phyloP scores from a whole-genome alignment of 2,329 filamentous ascomycete genomes.

The Fusarium praegraminearum region DNA sequence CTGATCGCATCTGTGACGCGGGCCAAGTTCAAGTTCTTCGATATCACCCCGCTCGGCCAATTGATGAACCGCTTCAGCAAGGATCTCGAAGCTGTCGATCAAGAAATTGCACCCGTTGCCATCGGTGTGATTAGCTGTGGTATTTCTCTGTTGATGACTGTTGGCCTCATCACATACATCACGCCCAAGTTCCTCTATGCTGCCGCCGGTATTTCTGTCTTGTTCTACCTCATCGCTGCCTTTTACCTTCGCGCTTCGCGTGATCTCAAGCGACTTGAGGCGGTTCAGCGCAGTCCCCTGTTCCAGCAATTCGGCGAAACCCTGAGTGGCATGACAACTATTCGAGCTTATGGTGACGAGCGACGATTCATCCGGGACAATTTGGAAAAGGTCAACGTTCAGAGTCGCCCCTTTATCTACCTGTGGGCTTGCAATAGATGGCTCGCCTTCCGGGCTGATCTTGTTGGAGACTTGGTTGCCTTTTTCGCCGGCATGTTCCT shows the following conservation, averaged over 20 bases:
- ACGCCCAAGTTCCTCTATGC: constrained; percentile 93
- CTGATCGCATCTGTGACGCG: constrained; percentile 84
- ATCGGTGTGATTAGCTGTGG: constrained; percentile 78
- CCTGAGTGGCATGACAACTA: constrained; percentile 92
- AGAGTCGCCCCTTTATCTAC: constrained; percentile 94
- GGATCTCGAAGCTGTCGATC: constrained; percentile 93
- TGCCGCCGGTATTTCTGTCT: constrained; percentile 81
- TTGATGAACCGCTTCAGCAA: constrained; percentile 99
- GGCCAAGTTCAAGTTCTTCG: constrained; percentile 97
- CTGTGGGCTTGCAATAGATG: constrained; percentile 97
- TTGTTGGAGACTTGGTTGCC: constrained; percentile 88
- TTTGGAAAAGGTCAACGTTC: constrained; percentile 85
- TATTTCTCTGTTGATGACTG: constrained; percentile 81
- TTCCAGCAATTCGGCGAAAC: constrained; percentile 99
- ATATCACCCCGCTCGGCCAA: constrained; percentile 93
- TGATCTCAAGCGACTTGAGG: constrained; percentile 94
- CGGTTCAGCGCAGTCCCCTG: constrained; percentile 90
- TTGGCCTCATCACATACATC: constrained; percentile 86
- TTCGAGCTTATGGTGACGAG: constrained; percentile 95
- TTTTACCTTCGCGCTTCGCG: constrained; percentile 95
- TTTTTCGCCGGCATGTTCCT: constrained; percentile 96
- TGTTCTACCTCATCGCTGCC: constrained; percentile 85
- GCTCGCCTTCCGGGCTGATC: constrained; percentile 92
- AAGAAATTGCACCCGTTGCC: constrained; percentile 93
- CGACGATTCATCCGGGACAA: constrained; percentile 95